Conservation (phyloP, 495 filamentous ascomycete species). For the Penicillium riverlandense region DNA sequence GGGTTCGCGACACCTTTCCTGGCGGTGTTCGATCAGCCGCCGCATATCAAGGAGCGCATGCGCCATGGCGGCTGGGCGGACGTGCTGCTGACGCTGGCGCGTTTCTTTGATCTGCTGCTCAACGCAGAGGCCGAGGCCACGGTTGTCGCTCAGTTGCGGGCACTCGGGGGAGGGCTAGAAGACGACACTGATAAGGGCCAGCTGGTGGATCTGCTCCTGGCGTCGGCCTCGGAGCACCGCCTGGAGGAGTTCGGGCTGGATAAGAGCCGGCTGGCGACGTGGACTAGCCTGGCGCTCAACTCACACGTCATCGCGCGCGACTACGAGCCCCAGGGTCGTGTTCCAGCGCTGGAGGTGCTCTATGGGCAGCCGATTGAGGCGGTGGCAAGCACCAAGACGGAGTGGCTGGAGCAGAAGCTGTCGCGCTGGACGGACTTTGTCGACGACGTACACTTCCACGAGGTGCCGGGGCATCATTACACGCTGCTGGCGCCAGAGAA, state of each 20-base stretch:
- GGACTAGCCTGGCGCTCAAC: constrained; percentile 33
- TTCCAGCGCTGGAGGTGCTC: constrained; percentile 44
- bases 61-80: constrained; percentile 38
- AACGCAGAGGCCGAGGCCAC: constrained; percentile 23
- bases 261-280: constrained; percentile 18
- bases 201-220: constrained; percentile 19
- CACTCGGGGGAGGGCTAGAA: not conserved
- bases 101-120: constrained; percentile 41
- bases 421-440: constrained; percentile 37
- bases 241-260: constrained; percentile 32
- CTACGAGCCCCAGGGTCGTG: constrained; percentile 42
- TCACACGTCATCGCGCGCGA: constrained; percentile 40
- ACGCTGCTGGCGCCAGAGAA: constrained; percentile 15
- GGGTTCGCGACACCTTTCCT: constrained; percentile 23
- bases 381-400: constrained; percentile 28
- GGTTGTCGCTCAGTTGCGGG: not conserved
- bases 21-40: constrained; percentile 33
- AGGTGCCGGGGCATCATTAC: constrained; percentile 17
- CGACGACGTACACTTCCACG: constrained; percentile 6
- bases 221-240: constrained; percentile 15
- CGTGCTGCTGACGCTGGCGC: constrained; percentile 37
- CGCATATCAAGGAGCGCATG: constrained; percentile 47
- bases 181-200: constrained; percentile 8
- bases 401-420: constrained; percentile 37
- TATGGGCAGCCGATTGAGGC: constrained; percentile 32